Evolutionary conservation across 78 protist species (phyloP), one percentile per base, ranked within the genome.

Genomic region (Dictyostelium purpureum): DNA sequence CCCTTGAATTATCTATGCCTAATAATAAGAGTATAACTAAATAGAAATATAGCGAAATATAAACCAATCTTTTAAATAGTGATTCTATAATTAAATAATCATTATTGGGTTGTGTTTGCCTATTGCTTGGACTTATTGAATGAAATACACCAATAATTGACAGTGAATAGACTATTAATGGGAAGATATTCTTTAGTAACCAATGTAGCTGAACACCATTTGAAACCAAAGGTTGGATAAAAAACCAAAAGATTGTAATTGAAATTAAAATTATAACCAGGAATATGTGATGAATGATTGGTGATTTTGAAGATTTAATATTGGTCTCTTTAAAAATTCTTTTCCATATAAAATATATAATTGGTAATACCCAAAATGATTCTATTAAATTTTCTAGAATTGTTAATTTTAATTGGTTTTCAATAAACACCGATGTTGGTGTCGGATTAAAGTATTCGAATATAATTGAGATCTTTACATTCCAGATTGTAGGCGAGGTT

Each of bases 71-170:
- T 1, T 52, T 69, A 37, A 81, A 69, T 51, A 81, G 6, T n/a
- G 47, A 11, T 26, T 67, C 73, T 33, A 63, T 63, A 16, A 16
- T 63, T 31, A 33, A n/a, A n/a, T n/a, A n/a, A n/a, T n/a, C n/a
- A n/a, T 16, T 6, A 67, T 11, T 11, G 12, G n/a, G n/a, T n/a
- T n/a, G n/a, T n/a, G n/a, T n/a, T n/a, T n/a, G n/a, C n/a, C n/a
- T n/a, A n/a, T n/a, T n/a, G 12, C 9, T 28, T 18, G 6, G 6
- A 33, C 18, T 0, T 6, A 70, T 21, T 2, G 57, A 24, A n/a
- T 18, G 57, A 33, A 19, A 33, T 26, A 80, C 14, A 33, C 89
- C 79, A 63, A 57, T 33, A 26, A 79, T 79, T 19, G 87, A 51
- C 11, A 35, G 16, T 16, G 12, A 37, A 67, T 81, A 81, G 35